A percentile compares a stretch with the other conserved stretches of the same genome.
Evolutionary conservation across 2,329 filamentous ascomycete genomes (phyloP).

Genomic region (Aureobasidium sp.): DNA sequence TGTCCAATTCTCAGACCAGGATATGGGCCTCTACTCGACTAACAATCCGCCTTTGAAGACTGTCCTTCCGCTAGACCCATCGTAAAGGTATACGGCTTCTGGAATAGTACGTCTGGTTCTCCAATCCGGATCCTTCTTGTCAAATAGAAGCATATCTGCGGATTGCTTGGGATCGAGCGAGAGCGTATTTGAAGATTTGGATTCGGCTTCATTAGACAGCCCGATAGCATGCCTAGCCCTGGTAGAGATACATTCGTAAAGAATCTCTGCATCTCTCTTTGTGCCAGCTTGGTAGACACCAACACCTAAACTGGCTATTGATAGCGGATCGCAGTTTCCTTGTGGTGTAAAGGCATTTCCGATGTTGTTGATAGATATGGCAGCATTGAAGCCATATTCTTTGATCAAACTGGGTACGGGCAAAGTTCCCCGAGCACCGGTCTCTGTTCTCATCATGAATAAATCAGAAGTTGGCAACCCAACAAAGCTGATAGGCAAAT

Average conservation of each 20-base stretch:
- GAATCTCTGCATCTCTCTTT: slow-evolving; percentile 48
- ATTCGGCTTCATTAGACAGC: slow-evolving; percentile 34
- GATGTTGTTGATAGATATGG: slow-evolving; percentile 63
- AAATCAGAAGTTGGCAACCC: slow-evolving; percentile 65
- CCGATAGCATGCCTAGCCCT: slow-evolving; percentile 29
- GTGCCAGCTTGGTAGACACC: slow-evolving; percentile 63
- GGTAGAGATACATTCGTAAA: slow-evolving; percentile 46
- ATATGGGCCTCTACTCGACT: not conserved
- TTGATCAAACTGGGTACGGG: slow-evolving; percentile 55
- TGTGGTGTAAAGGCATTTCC: slow-evolving; percentile 69
- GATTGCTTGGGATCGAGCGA: slow-evolving; percentile 29
- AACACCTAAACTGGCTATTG: slow-evolving; percentile 55
- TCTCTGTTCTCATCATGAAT: slow-evolving; percentile 59
- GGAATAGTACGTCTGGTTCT: slow-evolving; percentile 35
- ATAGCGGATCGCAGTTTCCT: slow-evolving; percentile 59
- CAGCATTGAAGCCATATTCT: slow-evolving; percentile 50
- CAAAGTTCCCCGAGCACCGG: slow-evolving; percentile 51
- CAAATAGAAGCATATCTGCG: slow-evolving; percentile 40
- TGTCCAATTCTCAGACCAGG: not conserved
- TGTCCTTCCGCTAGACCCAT: slow-evolving; percentile 20
- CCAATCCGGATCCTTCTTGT: slow-evolving; percentile 33
- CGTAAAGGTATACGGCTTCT: slow-evolving; percentile 39
- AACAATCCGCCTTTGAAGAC: slow-evolving; percentile 2
- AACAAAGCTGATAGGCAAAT: slow-evolving; percentile 58
- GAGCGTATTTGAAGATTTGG: slow-evolving; percentile 38